phyloP scores from a whole-genome alignment of 2,329 filamentous ascomycete genomes.

The Massarina eburnea region DNA sequence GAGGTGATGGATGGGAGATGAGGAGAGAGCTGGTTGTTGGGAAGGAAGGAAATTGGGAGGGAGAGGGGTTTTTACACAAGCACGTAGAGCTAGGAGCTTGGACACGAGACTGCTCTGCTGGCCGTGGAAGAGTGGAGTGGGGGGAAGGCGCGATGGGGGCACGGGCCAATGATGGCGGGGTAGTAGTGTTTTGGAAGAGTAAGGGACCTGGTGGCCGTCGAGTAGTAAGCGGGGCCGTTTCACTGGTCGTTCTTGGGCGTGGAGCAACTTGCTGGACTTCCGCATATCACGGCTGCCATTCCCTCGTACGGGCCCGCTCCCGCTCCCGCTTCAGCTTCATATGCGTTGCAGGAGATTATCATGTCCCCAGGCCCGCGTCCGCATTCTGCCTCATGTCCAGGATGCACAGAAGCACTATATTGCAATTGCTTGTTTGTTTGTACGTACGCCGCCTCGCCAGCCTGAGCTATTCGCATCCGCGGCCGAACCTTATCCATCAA shows the following conservation, averaged over 20 bases:
- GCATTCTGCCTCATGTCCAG: neutral
- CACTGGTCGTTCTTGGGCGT: neutral
- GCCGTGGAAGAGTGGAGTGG: constrained; percentile 15
- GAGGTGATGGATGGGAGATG: constrained; percentile 19
- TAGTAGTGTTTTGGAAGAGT: constrained; percentile 20
- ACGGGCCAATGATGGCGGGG: constrained; percentile 30
- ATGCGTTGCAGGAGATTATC: neutral
- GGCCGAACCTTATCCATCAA: constrained; percentile 31
- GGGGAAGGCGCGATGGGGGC: constrained; percentile 21
- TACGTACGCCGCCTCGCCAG: constrained; percentile 27
- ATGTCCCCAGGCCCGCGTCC: too few relatives aligned
- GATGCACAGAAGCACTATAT: neutral
- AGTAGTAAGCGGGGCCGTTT: neutral
- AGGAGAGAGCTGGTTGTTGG: constrained; percentile 7
- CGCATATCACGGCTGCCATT: constrained; percentile 8
- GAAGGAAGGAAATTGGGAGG: constrained; percentile 4
- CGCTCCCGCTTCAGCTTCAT: neutral
- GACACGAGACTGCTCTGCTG: constrained; percentile 32
- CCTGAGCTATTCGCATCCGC: constrained; percentile 31
- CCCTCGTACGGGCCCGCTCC: constrained; percentile 22
- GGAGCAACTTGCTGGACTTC: constrained; percentile 2
- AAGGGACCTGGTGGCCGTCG: constrained; percentile 5
- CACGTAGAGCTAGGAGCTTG: constrained; percentile 26
- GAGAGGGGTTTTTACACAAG: constrained; percentile 13
- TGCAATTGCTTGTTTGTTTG: constrained; percentile 10